These are phyloP conservation scores for Candida fluviatilis DNA, from an alignment of 805 yeast species.

Conservation along the genomic window DNA sequence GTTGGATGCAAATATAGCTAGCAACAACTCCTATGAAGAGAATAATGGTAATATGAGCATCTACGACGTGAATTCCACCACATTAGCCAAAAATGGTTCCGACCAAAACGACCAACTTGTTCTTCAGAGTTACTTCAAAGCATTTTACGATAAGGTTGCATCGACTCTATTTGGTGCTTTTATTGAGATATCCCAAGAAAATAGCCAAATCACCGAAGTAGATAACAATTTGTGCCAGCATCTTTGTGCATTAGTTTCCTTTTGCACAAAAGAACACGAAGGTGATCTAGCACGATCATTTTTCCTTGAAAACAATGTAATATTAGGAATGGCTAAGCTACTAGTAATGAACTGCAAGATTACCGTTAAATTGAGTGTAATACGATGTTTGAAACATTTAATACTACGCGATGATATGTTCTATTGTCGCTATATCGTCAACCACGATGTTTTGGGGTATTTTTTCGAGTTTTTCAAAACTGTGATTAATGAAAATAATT, in stretches of 20 bases:
- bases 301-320: slow-evolving; percentile 53
- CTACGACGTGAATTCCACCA: slow-evolving; percentile 5
- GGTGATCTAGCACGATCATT: slow-evolving; percentile 54
- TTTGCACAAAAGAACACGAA: slow-evolving; percentile 66
- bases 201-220: slow-evolving; percentile 6
- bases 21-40: slow-evolving; percentile 1
- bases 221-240: slow-evolving; percentile 48
- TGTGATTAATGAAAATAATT: slow-evolving; percentile 49
- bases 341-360: slow-evolving; percentile 39
- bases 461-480: slow-evolving; percentile 48
- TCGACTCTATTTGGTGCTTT: slow-evolving; percentile 51
- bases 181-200: slow-evolving; percentile 24
- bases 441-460: slow-evolving; percentile 46
- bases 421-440: slow-evolving; percentile 54
- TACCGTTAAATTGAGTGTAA: slow-evolving; percentile 60
- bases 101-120: slow-evolving; percentile 7
- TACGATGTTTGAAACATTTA: slow-evolving; percentile 64
- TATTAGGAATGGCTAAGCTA: slow-evolving; percentile 52
- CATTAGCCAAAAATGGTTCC: slow-evolving; percentile 6
- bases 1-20: slow-evolving; percentile 53
- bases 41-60: background rate
- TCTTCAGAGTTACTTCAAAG: slow-evolving; percentile 41
- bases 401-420: slow-evolving; percentile 59
- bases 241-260: slow-evolving; percentile 67
- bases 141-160: slow-evolving; percentile 63